Evolutionary conservation across 495 filamentous ascomycete genomes (phyloP).

Genomic region (Clohesyomyces aquaticus): DNA sequence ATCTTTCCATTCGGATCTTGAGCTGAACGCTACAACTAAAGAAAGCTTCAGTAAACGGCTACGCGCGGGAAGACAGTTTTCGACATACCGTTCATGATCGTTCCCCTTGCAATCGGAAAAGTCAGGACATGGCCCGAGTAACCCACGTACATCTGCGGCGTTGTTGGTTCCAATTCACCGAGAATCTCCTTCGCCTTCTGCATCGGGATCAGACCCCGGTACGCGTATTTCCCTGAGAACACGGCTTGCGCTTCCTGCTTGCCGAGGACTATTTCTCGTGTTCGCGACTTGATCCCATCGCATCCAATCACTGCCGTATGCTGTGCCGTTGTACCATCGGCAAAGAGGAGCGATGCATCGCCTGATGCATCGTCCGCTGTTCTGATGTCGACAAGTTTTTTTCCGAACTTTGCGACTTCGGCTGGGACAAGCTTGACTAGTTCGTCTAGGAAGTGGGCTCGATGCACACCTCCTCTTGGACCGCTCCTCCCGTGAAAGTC

Average conservation of each 20-base stretch:
- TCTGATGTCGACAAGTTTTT: conserved; percentile 45
- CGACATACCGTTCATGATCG: conserved; percentile 58
- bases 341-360: conserved; percentile 55
- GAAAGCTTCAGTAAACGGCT: not conserved
- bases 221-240: conserved; percentile 59
- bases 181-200: conserved; percentile 57
- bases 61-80: not conserved
- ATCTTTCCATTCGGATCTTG: conserved; percentile 51
- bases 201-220: conserved; percentile 64
- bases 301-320: conserved; percentile 56
- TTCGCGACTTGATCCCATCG: conserved; percentile 61
- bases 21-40: conserved; percentile 53
- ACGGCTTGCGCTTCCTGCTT: conserved; percentile 42
- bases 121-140: conserved; percentile 63
- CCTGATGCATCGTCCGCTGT: conserved; percentile 35
- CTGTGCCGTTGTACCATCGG: conserved; percentile 57
- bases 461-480: conserved; percentile 50
- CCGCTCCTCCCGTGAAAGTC: conserved; percentile 39
- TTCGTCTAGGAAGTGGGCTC: conserved; percentile 64
- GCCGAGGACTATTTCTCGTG: conserved; percentile 53
- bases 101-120: conserved; percentile 66
- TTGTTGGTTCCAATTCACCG: conserved; percentile 55
- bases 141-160: conserved; percentile 60
- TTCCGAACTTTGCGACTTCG: conserved; percentile 49
- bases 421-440: conserved; percentile 59